phyloP scores from a whole-genome alignment of 192 early-diverging fungal genomes.

The Gigaspora rosea region DNA sequence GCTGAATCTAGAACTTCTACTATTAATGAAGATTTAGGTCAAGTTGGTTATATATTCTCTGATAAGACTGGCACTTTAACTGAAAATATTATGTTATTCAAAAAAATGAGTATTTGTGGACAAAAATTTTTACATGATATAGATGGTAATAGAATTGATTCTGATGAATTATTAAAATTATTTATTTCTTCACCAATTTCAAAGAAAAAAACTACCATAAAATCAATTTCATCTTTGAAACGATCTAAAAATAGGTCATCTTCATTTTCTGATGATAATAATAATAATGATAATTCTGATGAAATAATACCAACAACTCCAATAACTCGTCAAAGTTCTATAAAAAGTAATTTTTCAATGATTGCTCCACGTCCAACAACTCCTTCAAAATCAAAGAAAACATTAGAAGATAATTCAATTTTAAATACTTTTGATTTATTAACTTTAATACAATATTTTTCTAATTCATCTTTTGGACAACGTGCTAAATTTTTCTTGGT shows the following conservation, averaged over 20 bases:
- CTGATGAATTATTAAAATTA: constrained; percentile 28
- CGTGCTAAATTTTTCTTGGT: constrained; percentile 67
- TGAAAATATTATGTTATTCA: constrained; percentile 83
- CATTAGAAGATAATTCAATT: too few species aligned
- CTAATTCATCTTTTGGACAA: constrained; percentile 19
- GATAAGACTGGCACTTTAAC: constrained; percentile 93
- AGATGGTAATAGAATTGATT: constrained; percentile 50
- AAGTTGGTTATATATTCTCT: constrained; percentile 85
- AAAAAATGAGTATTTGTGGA: constrained; percentile 64
- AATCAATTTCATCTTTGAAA: too few species aligned
- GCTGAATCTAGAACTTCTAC: constrained; percentile 76
- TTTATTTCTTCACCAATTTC: neutral
- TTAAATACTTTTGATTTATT: constrained; percentile 13
- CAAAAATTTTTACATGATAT: constrained; percentile 61
- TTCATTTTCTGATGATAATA: neutral
- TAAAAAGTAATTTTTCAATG: constrained; percentile 25
- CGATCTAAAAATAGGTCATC: too few species aligned
- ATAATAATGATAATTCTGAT: neutral
- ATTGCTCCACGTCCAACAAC: constrained; percentile 10
- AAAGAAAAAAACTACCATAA: too few species aligned
- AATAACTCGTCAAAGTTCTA: neutral
- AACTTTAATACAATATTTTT: constrained; percentile 15
- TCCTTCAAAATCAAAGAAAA: neutral
- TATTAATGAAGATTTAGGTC: constrained; percentile 88
- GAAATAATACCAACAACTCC: neutral